Evolutionary conservation across 192 early-diverging fungal genomes (phyloP).

Genomic region (Coemansia nantahalensis): DNA sequence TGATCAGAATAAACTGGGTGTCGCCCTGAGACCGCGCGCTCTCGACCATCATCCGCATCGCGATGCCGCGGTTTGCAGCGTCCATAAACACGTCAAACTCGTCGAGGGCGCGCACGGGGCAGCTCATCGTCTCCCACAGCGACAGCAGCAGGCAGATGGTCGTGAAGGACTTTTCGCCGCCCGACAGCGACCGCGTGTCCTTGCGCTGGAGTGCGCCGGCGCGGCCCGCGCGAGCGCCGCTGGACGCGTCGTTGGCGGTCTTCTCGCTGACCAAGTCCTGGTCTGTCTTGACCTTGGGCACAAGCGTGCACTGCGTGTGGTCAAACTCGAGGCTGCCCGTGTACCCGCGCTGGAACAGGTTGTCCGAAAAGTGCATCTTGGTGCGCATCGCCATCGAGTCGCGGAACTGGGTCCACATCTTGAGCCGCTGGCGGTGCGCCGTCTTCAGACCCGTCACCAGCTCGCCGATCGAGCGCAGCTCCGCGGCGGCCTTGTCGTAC

Average conservation of each 20-base stretch:
- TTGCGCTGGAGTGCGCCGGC: conserved; percentile 53
- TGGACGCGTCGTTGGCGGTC: conserved; percentile 2
- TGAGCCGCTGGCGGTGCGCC: conserved; percentile 59
- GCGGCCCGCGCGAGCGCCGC: conserved; percentile 5
- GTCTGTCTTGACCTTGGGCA: conserved; percentile 61
- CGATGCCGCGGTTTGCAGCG: conserved; percentile 87
- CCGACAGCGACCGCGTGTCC: conserved; percentile 89
- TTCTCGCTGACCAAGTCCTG: conserved; percentile 34
- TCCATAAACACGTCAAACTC: conserved; percentile 99
- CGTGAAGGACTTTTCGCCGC: conserved; percentile 96
- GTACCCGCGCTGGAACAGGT: conserved; percentile 81
- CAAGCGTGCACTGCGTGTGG: conserved; percentile 61
- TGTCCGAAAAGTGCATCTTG: conserved; percentile 66
- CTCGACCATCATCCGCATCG: conserved; percentile 87
- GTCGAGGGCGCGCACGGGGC: conserved; percentile 91
- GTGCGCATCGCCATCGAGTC: conserved; percentile 74
- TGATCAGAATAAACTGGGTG: conserved; percentile 95
- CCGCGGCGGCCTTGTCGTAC: conserved; percentile 57
- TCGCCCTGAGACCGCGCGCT: conserved; percentile 66
- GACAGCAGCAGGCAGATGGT: conserved; percentile 91
- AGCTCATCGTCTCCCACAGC: conserved; percentile 90
- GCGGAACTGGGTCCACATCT: conserved; percentile 67
- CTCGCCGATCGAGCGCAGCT: conserved; percentile 50
- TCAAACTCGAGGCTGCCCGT: conserved; percentile 76
- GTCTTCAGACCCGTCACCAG: conserved; percentile 56